phyloP scores from a whole-genome alignment of 306 rosid species.

The Vicia villosa region DNA sequence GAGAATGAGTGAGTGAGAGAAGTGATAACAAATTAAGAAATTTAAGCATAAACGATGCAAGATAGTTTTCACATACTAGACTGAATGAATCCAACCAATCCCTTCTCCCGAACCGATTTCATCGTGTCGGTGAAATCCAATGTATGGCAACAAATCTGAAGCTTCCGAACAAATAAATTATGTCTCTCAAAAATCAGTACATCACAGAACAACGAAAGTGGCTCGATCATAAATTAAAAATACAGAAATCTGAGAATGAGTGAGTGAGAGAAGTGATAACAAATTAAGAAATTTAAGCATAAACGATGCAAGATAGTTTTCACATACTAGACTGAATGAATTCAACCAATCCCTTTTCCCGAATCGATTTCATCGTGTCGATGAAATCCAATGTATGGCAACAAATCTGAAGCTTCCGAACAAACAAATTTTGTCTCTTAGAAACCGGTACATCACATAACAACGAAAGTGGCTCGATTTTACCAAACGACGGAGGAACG shows the following conservation, averaged over 20 bases:
- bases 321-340: slow-evolving; percentile 86
- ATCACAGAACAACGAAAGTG: slow-evolving; percentile 69
- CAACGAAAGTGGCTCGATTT: slow-evolving; percentile 65
- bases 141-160: slow-evolving; percentile 70
- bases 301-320: no score
- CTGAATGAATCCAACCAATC: slow-evolving; percentile 84
- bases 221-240: no score
- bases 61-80: no score
- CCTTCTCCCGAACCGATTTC: slow-evolving; percentile 80
- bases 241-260: no score
- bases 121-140: slow-evolving; percentile 77
- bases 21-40: no score
- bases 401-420: slow-evolving; percentile 75
- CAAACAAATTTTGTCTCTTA: slow-evolving; percentile 70
- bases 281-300: no score
- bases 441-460: slow-evolving; percentile 69
- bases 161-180: slow-evolving; percentile 66
- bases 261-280: no score
- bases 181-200: slow-evolving; percentile 70
- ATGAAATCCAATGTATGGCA: slow-evolving; percentile 72
- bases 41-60: no score
- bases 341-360: slow-evolving; percentile 93
- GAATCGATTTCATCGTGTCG: slow-evolving; percentile 66
- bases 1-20: no score
- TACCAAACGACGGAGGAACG: slow-evolving; percentile 60